Percentiles rank a stretch among this genome's conserved stretches.
Evolutionary conservation across 495 filamentous ascomycete species (phyloP).

Genomic region (Clohesyomyces aquaticus): DNA sequence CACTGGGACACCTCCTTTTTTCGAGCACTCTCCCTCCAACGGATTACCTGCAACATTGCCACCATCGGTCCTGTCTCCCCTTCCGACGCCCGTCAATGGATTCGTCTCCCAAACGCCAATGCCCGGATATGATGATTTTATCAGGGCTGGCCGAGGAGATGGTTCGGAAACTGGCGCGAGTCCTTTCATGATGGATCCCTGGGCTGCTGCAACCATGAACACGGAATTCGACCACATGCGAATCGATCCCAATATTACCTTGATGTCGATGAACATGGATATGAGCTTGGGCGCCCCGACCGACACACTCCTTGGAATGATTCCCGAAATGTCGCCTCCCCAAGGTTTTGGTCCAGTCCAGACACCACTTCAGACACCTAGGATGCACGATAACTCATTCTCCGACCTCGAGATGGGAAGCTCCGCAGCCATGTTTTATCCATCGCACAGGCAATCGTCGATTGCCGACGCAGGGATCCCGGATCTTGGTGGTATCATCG

Average conservation of each 20-base stretch:
- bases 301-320: slow-evolving; percentile 41
- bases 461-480: slow-evolving; percentile 49
- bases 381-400: slow-evolving; percentile 44
- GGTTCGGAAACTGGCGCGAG: slow-evolving; percentile 41
- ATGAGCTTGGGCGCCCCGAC: slow-evolving; percentile 41
- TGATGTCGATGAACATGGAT: slow-evolving; percentile 49
- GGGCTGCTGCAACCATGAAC: slow-evolving; percentile 45
- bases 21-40: slow-evolving; percentile 44
- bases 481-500: slow-evolving; percentile 57
- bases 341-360: slow-evolving; percentile 41
- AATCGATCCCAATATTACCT: slow-evolving; percentile 38
- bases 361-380: slow-evolving; percentile 43
- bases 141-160: slow-evolving; percentile 38
- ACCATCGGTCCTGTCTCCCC: slow-evolving; percentile 41
- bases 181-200: slow-evolving; percentile 49
- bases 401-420: slow-evolving; percentile 45
- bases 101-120: slow-evolving; percentile 46
- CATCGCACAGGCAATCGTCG: slow-evolving; percentile 31
- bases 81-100: slow-evolving; percentile 38
- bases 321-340: slow-evolving; percentile 41
- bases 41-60: slow-evolving; percentile 34
- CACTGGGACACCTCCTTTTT: slow-evolving; percentile 36
- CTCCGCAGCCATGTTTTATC: slow-evolving; percentile 40
- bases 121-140: slow-evolving; percentile 46
- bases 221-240: slow-evolving; percentile 45